Percentiles rank a stretch among this genome's conserved stretches.
Evolutionary conservation across 805 yeast genomes (phyloP).

Genomic region (Monosporozyma solicola): DNA sequence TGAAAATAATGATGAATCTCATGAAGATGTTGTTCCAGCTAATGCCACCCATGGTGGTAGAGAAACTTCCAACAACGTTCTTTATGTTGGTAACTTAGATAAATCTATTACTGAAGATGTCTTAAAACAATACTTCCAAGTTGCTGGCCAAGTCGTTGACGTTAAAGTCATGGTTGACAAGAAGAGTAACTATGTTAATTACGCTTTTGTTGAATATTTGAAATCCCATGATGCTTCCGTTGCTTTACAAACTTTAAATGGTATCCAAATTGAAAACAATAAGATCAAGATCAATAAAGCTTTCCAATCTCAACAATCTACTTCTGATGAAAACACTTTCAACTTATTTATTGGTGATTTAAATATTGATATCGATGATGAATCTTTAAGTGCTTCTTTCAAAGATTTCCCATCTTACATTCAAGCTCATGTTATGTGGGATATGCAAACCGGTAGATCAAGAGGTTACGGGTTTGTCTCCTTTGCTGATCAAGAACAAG

Average conservation of each 20-base stretch:
- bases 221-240: constrained; percentile 47
- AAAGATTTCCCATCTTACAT: constrained; percentile 47
- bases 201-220: constrained; percentile 75
- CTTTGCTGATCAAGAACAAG: constrained; percentile 56
- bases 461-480: constrained; percentile 90
- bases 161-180: constrained; percentile 71
- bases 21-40: constrained; percentile 43
- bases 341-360: constrained; percentile 84
- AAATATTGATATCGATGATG: constrained; percentile 76
- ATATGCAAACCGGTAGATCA: constrained; percentile 86
- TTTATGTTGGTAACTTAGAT: constrained; percentile 71
- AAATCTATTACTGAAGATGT: constrained; percentile 55
- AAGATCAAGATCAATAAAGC: constrained; percentile 73
- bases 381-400: constrained; percentile 50
- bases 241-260: constrained; percentile 55
- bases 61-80: constrained; percentile 60
- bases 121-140: constrained; percentile 52
- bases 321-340: constrained; percentile 46
- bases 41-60: constrained; percentile 74
- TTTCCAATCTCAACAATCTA: constrained; percentile 65
- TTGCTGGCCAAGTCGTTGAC: constrained; percentile 50
- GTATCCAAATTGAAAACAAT: constrained; percentile 43
- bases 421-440: constrained; percentile 96
- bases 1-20: not conserved
- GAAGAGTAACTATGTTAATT: constrained; percentile 62